Base-by-base conservation (phyloP, 129 eudicot species). In the Scalesia atractyloides region DNA sequence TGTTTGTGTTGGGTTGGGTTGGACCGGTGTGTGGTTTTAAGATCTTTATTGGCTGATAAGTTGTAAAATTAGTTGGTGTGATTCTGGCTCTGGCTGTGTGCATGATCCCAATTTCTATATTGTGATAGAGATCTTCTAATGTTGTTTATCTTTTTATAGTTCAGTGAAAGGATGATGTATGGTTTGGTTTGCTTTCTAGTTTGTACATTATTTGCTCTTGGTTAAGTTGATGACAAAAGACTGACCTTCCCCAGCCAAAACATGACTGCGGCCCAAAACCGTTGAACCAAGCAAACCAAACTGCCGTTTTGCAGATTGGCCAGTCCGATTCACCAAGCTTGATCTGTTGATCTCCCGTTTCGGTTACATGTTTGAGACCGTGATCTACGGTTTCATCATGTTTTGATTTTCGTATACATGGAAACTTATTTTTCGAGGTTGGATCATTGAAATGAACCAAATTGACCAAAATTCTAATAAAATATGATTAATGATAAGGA, bases 1-100 rank as follows among this genome's bases (percentile, higher is more conserved):
- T 65, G 78, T 73, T 51, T 49, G 65, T 64, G 72, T 65, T 74
- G 79, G 58, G 59, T 54, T 44, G 9, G 68, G 49, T 63, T 36
- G 26, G 68, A 24, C 33, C 67, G 30, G 56, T 48, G 79, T 75
- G 80, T 76, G 80, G 68, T 68, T 76, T 76, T 47, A 68, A 75
- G 80, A 73, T 37, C 4, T 12, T 46, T 60, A 46, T 64, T 65
- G 72, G 33, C 48, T 66, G 67, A 44, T 56, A 30, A 30, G 46
- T 47, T 76, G 80, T 76, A 76, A 57, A 76, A 68, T 75, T 76
- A 76, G 69, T 76, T 67, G 80, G 50, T 26, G 60, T 13, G 68
- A 2, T 75, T 66, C 12, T 33, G 51, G 26, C 39, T 64, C 18
- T 74, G 43, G 14, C 69, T 61, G 77, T 60, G 36, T 73, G 75